A percentile compares a stretch with the other conserved stretches of the same genome.
Conservation (phyloP, 108 stramenopile species). For the Poteriospumella lacustris region DNA sequence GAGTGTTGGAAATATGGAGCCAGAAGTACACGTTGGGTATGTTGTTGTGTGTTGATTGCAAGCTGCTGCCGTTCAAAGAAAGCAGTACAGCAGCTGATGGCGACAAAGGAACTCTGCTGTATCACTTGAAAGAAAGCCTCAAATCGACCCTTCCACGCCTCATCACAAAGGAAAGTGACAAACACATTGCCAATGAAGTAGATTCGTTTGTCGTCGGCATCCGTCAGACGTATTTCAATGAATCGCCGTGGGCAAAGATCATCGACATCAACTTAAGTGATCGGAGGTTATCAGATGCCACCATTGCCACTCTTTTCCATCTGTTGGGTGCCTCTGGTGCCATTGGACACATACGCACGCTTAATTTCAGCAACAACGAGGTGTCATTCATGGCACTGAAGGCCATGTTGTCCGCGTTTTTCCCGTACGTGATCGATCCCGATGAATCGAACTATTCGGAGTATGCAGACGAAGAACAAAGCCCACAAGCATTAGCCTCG, state of each 20-base stretch:
- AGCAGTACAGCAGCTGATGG: too few relatives aligned
- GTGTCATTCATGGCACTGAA: background rate
- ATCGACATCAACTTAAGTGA: background rate
- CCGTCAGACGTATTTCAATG: too few relatives aligned
- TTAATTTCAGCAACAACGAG: background rate
- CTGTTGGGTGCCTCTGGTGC: background rate
- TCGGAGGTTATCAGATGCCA: background rate
- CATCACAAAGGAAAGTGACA: too few relatives aligned
- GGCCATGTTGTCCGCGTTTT: background rate
- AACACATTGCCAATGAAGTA: too few relatives aligned
- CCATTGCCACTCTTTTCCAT: background rate
- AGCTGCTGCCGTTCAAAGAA: background rate
- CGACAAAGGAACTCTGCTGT: too few relatives aligned
- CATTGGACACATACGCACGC: background rate
- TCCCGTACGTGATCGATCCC: background rate
- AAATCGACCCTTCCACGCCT: too few relatives aligned
- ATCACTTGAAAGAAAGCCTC: too few relatives aligned
- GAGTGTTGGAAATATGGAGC: background rate
- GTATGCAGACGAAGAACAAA: too few relatives aligned
- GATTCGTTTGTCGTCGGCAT: too few relatives aligned
- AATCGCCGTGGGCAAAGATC: background rate
- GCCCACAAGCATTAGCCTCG: too few relatives aligned
- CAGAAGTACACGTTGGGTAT: background rate
- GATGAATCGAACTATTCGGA: too few relatives aligned
- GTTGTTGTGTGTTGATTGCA: constrained; percentile 9